Evolutionary conservation across 148 eudicot species (phyloP).

Genomic region (Dysphania ambrosioides): DNA sequence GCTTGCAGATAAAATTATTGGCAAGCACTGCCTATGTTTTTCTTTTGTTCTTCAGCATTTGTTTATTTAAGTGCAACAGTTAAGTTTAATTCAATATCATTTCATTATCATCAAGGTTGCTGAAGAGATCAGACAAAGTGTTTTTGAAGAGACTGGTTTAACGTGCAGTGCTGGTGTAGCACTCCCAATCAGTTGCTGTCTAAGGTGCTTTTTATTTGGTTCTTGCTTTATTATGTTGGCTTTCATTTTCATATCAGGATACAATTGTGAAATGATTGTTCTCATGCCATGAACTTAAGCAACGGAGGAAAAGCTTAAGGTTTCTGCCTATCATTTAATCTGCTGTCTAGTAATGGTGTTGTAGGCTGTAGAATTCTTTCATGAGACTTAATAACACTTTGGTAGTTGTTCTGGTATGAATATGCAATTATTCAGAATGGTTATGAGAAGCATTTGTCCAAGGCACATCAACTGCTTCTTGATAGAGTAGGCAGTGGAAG

Average conservation of each 20-base stretch:
- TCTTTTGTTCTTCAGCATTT: background rate
- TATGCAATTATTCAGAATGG: background rate
- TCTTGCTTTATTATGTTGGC: background rate
- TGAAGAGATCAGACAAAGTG: slow-evolving; percentile 76
- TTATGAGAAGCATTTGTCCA: background rate
- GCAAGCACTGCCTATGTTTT: background rate
- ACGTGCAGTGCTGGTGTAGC: slow-evolving; percentile 98
- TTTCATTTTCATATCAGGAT: background rate
- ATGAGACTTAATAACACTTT: background rate
- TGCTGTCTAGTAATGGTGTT: background rate
- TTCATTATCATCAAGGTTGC: slow-evolving; percentile 55
- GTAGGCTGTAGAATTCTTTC: background rate
- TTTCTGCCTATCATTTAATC: slow-evolving; percentile 1
- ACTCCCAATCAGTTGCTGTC: slow-evolving; percentile 91
- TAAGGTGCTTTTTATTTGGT: slow-evolving; percentile 73
- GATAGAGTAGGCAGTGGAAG: background rate
- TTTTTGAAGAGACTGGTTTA: slow-evolving; percentile 80
- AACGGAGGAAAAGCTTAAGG: background rate
- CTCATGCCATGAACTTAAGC: background rate
- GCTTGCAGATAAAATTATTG: background rate
- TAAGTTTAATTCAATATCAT: slow-evolving; percentile 5
- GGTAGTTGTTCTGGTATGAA: background rate
- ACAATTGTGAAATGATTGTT: slow-evolving; percentile 19
- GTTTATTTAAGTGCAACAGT: background rate
- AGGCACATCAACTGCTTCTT: background rate